These are phyloP conservation scores for Cryptococcus jaspeensis DNA, from an alignment of 1,284 basidiomycete species.

Conservation along the genomic window DNA sequence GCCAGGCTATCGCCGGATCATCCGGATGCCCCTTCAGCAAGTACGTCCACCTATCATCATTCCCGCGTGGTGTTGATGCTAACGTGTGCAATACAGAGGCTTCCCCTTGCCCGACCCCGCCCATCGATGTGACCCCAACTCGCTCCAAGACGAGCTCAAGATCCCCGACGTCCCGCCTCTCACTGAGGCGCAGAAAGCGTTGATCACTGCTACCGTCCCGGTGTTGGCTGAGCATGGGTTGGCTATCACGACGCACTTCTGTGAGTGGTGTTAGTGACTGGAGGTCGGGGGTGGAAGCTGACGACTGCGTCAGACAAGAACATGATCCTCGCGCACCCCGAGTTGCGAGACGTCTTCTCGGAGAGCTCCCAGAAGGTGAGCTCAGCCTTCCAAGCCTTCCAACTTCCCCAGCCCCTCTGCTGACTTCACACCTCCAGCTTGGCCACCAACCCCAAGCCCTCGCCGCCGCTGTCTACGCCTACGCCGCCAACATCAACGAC, in stretches of 20 bases:
- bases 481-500: slow-evolving; percentile 43
- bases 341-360: slow-evolving; percentile 38
- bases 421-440: too few relatives aligned
- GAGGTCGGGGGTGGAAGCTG: background rate
- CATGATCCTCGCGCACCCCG: slow-evolving; percentile 34
- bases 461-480: slow-evolving; percentile 37
- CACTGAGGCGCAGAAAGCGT: slow-evolving; percentile 31
- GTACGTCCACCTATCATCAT: background rate
- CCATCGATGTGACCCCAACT: slow-evolving; percentile 10
- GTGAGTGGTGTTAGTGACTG: slow-evolving; percentile 13
- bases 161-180: slow-evolving; percentile 20
- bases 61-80: background rate
- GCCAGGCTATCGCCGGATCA: slow-evolving; percentile 3
- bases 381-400: background rate
- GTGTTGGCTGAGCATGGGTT: slow-evolving; percentile 37
- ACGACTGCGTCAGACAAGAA: slow-evolving; percentile 21
- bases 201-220: slow-evolving; percentile 38
- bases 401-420: background rate
- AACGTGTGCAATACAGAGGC: too few relatives aligned
- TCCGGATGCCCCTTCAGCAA: slow-evolving; percentile 12
- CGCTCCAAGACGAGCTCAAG: slow-evolving; percentile 7
- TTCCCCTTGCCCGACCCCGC: slow-evolving; percentile 8
- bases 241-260: slow-evolving; percentile 37
- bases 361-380: slow-evolving; percentile 25
- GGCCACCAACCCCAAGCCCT: slow-evolving; percentile 37